Evolutionary conservation across 2,329 filamentous ascomycete genomes (phyloP), one percentile per base, ranked within the genome.

Genomic region (Penicillium sp.): DNA sequence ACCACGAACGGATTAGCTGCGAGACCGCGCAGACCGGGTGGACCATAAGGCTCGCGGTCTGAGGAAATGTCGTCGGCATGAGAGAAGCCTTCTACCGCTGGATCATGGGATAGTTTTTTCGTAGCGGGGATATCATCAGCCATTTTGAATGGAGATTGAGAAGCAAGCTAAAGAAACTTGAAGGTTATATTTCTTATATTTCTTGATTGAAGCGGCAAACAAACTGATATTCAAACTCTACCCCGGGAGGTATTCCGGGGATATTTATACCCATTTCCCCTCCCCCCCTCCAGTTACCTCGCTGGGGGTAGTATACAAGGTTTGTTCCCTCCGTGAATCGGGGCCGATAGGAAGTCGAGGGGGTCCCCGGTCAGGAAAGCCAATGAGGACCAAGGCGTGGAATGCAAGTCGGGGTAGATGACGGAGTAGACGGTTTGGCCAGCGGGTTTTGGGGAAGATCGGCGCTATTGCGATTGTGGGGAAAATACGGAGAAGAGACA

Each of bases 1-100:
- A 80, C 73, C 43, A 83, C 81, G 66, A 82, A 83, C 17, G 72
- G 73, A 55, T 78, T 81, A 13, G 71, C 68, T 49, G 80, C 75
- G n/a, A 83, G 69, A 6, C 81, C 81, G 5, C 65, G 66, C 53
- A 83, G 74, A 3, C 80, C 80, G 64, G 67, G 56, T 13, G 68
- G 71, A 3, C 71, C 70, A 45, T 74, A 73, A 19, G 71, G 70
- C 31, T 73, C 70, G 13, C 70, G 63, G 39, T 69, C 66, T 17
- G 63, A 60, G 21, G 64, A 59, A 45, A 73, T 68, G 15, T 70
- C 62, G 47, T 73, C 71, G 2, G 69, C 67, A 69, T 75, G 69
- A 25, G 68, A 64, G 64, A 73, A 71, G 39, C 68, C 70, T 25
- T 70, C 58, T 33, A 67, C 44, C 12, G 58, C 49, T 15, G 50